These are phyloP conservation scores for Coniosporium tulheliwenetii DNA, from an alignment of 2,329 filamentous ascomycete species.

Conservation along the genomic window DNA sequence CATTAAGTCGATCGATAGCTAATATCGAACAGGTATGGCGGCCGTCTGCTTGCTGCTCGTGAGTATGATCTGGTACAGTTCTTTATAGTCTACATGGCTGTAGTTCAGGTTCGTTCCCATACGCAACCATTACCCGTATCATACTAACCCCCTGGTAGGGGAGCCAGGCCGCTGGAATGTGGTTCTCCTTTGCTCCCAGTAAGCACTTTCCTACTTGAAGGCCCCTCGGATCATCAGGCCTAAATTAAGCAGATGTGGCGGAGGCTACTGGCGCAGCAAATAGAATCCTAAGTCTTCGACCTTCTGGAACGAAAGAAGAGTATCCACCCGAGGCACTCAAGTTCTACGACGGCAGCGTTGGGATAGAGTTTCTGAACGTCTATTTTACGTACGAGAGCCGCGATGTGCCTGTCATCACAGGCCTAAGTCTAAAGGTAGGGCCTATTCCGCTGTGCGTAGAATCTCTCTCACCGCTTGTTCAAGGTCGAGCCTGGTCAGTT, in stretches of 20 bases:
- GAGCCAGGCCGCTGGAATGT: slow-evolving; percentile 23
- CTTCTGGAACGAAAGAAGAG: no score
- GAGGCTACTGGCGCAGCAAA: no score
- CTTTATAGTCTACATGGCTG: slow-evolving; percentile 37
- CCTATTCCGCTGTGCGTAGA: no score
- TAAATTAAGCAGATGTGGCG: no score
- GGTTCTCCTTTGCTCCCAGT: slow-evolving; percentile 15
- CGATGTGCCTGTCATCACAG: neutral
- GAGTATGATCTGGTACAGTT: slow-evolving; percentile 33
- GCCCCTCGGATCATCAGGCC: no score
- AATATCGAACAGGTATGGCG: slow-evolving; percentile 3
- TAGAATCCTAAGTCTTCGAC: no score
- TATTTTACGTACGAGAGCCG: neutral
- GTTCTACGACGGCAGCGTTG: neutral
- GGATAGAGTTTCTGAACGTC: neutral
- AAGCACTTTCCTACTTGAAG: no score
- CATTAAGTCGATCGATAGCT: no score
- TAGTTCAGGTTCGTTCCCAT: slow-evolving; percentile 15
- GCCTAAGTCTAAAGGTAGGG: neutral
- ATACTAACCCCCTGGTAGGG: slow-evolving; percentile 13
- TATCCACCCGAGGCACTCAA: no score
- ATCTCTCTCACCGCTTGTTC: neutral
- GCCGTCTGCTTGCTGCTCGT: slow-evolving; percentile 21
- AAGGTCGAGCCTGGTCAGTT: slow-evolving; percentile 25
- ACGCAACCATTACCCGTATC: no score